Percentiles rank a stretch among this genome's conserved stretches.
These are phyloP conservation scores for Lodderomyces metapsilosis DNA, from an alignment of 1,139 yeast species.

Conservation along the genomic window DNA sequence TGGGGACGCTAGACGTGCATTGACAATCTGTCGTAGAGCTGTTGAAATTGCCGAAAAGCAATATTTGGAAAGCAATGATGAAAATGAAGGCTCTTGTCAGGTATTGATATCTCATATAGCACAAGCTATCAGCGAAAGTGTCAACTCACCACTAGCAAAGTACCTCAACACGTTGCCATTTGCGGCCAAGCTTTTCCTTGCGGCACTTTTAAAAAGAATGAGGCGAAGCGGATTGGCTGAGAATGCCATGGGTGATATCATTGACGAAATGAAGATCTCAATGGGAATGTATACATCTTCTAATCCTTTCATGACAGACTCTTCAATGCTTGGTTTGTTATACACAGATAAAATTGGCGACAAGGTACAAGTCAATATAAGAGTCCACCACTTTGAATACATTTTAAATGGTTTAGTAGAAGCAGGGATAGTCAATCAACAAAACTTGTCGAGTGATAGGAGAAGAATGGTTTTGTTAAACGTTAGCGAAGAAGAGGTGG, in stretches of 20 bases:
- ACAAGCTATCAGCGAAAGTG: conserved; percentile 77
- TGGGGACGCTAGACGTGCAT: conserved; percentile 95
- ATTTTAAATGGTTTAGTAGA: conserved; percentile 69
- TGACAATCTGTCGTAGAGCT: conserved; percentile 86
- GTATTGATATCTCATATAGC: conserved; percentile 72
- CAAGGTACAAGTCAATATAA: conserved; percentile 20
- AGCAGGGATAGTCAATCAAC: conserved; percentile 71
- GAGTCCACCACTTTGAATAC: conserved; percentile 48
- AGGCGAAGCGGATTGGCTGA: conserved; percentile 74
- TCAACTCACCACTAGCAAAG: conserved; percentile 66
- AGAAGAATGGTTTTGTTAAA: conserved; percentile 60
- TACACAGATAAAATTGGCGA: conserved; percentile 7
- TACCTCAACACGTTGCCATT: conserved; percentile 64
- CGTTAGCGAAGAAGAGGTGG: conserved; percentile 69
- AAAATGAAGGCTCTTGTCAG: conserved; percentile 30
- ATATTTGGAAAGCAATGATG: conserved; percentile 22
- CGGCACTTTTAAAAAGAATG: conserved; percentile 62
- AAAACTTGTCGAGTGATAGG: conserved; percentile 67
- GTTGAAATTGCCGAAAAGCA: conserved; percentile 81
- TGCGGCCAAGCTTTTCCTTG: conserved; percentile 67
- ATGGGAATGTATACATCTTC: conserved; percentile 15
- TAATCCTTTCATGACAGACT: conserved; percentile 4
- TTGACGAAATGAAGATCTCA: conserved; percentile 66
- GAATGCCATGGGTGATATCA: conserved; percentile 67
- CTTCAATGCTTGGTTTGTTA: conserved; percentile 12